Base-by-base conservation (phyloP, 75 land plant genomes). In the Picea glauca region DNA sequence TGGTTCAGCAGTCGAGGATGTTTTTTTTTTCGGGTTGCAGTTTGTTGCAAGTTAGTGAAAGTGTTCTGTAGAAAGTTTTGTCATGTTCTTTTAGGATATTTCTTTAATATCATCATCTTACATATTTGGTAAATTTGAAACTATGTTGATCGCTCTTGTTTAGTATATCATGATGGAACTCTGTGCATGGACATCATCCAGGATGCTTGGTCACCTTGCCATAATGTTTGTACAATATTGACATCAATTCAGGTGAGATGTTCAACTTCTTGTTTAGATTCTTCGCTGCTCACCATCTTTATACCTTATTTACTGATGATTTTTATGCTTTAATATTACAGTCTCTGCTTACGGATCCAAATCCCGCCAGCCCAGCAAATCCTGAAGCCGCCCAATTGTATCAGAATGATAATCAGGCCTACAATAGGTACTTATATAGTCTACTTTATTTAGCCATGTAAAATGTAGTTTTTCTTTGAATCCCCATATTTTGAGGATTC, bases 121-220 rank as follows among this genome's bases (percentile, higher is more conserved):
- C 56, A 50, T 50, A 50, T 50, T 50, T 50, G 12, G 12, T 50
- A 50, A 50, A 50, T 50, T 50, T 62, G 63, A 20, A 62, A 62
- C 63, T 62, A 20, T 60, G 58, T 33, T 31, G 38, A 33, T 43
- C 56, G 59, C 63, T 76, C 43, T 56, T 43, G 58, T 43, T 23
- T 77, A 90, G 88, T 88, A 65, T 90, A 88, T 65, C 85, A 72
- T 59, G 92, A 90, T 84, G 92, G 92, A 11, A 88, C 92, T 7
- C 83, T 90, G 18, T 90, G 91, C 75, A 90, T 90, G 91, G 92
- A 90, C 61, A 88, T 88, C 32, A 89, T 90, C 58, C 92, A 90
- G 76, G 91, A 90, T 80, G 91, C 91, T 23, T 90, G 92, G 92
- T 90, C 92, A 5, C 92, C 92, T 30, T 90, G 88, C 78, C 92